Base-by-base conservation (phyloP, 2,329 filamentous ascomycete genomes). In the Apiospora rasikravindrae region DNA sequence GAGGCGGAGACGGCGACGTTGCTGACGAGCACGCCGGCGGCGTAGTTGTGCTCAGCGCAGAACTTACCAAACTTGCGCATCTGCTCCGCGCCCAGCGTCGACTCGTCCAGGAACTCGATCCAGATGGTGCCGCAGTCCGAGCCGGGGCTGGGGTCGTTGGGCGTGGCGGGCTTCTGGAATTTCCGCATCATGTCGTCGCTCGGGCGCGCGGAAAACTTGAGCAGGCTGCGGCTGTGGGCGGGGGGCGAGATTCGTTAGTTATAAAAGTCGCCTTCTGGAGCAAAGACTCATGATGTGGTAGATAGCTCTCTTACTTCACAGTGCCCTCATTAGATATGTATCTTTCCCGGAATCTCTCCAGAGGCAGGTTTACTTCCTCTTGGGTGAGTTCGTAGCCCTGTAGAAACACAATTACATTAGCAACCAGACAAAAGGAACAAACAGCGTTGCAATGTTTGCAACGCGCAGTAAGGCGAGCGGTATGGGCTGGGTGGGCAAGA, bases 321-420 rank as follows among this genome's bases (percentile, higher is more conserved):
- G 88, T 89, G 77, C 95, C 94, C 78, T 93, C 91, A 69, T 88
- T 86, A 80, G 92, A 90, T 79, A 89, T 89, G 84, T 92, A 98
- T 80, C 92, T 88, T 73, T 81, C 77, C 78, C 89, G 90, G 85
- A 98, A 99, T 29, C 92, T 89, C n/a, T 94, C 91, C 42, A 98
- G 91, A 16, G 93, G 89, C 77, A 98, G 93, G 81, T 92, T 92
- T 82, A 97, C 90, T 86, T 99, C 96, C 69, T 95, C 92, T 76
- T 98, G 94, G 49, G 93, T 89, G 57, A 99, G 88, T 80, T 97
- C 93, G 85, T 99, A 99, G 78, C 97, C 96, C 95, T 98, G 82
- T 40, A 70, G n/a, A 26, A 44, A 16, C 16, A 5, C n/a, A 24
- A 29, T 61, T 16, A 24, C 11, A 16, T 70, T 26, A 70, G 69